phyloP scores from a whole-genome alignment of 2,329 filamentous ascomycete genomes.

The Lecanosticta acicola region DNA sequence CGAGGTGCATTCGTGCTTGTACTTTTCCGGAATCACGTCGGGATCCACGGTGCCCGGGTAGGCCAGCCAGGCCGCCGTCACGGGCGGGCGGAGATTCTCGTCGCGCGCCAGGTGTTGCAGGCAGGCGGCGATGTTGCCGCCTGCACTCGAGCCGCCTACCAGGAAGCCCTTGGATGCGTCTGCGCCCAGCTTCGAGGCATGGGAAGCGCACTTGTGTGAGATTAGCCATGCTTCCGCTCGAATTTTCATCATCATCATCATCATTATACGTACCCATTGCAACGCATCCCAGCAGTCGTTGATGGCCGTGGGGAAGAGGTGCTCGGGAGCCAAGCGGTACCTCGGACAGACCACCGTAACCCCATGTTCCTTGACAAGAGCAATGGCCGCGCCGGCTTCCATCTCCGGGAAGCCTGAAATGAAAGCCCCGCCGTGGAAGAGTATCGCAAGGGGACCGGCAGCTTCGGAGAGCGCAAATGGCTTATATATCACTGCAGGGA shows the following conservation, averaged over 20 bases:
- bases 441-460: background rate
- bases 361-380: conserved; percentile 28
- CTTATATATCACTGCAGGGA: background rate
- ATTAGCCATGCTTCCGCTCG: background rate
- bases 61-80: conserved; percentile 39
- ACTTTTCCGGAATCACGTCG: conserved; percentile 35
- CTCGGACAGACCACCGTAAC: conserved; percentile 41
- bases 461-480: background rate
- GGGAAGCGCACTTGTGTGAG: conserved; percentile 33
- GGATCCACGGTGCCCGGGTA: conserved; percentile 37
- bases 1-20: conserved; percentile 37
- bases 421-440: background rate
- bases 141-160: conserved; percentile 44
- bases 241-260: no score
- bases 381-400: background rate
- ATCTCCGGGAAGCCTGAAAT: background rate
- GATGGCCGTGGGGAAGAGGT: conserved; percentile 42
- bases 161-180: conserved; percentile 43
- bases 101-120: conserved; percentile 39
- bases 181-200: conserved; percentile 31
- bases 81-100: conserved; percentile 37
- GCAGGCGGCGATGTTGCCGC: conserved; percentile 39
- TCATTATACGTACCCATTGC: conserved; percentile 38
- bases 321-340: conserved; percentile 45
- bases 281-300: conserved; percentile 45